Conservation (phyloP, 2,329 filamentous ascomycete species). For the Xylaria sp. region DNA sequence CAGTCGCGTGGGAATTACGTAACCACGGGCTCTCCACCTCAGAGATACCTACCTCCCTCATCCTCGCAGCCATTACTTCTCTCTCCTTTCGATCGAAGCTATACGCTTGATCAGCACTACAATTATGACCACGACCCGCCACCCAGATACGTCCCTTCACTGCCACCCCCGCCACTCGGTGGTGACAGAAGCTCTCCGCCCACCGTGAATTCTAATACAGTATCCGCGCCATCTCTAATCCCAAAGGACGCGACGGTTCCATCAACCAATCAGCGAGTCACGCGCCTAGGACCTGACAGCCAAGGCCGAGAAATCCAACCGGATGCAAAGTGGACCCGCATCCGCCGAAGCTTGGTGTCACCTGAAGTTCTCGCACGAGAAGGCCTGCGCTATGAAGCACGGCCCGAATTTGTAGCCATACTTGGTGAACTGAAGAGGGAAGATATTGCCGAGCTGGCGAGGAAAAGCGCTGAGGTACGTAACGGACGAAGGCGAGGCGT, state of each 20-base stretch:
- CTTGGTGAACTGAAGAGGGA: slow-evolving; percentile 65
- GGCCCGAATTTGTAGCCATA: slow-evolving; percentile 69
- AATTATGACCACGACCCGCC: slow-evolving; percentile 49
- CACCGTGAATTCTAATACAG: slow-evolving; percentile 40
- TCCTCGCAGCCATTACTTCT: slow-evolving; percentile 52
- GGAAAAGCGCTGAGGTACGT: slow-evolving; percentile 60
- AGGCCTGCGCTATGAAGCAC: slow-evolving; percentile 69
- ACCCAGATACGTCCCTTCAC: slow-evolving; percentile 55
- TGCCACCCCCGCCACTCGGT: slow-evolving; percentile 50
- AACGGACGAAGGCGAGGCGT: slow-evolving; percentile 42
- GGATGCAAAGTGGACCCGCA: slow-evolving; percentile 70
- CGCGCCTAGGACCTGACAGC: slow-evolving; percentile 65
- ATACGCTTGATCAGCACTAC: slow-evolving; percentile 40
- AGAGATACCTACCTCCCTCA: slow-evolving; percentile 51
- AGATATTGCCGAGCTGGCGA: slow-evolving; percentile 64
- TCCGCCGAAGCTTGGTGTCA: slow-evolving; percentile 66
- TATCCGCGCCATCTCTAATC: slow-evolving; percentile 45
- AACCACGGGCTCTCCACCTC: slow-evolving; percentile 52
- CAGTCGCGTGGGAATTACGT: slow-evolving; percentile 47
- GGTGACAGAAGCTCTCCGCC: slow-evolving; percentile 46
- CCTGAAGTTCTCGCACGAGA: slow-evolving; percentile 66
- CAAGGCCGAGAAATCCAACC: slow-evolving; percentile 66
- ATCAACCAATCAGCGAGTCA: slow-evolving; percentile 42
- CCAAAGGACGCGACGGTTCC: slow-evolving; percentile 37
- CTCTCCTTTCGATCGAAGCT: slow-evolving; percentile 49